Evolutionary conservation across 2,329 filamentous ascomycete genomes (phyloP), one percentile per base, ranked within the genome.

Genomic region (Fusarium keratoplasticum): DNA sequence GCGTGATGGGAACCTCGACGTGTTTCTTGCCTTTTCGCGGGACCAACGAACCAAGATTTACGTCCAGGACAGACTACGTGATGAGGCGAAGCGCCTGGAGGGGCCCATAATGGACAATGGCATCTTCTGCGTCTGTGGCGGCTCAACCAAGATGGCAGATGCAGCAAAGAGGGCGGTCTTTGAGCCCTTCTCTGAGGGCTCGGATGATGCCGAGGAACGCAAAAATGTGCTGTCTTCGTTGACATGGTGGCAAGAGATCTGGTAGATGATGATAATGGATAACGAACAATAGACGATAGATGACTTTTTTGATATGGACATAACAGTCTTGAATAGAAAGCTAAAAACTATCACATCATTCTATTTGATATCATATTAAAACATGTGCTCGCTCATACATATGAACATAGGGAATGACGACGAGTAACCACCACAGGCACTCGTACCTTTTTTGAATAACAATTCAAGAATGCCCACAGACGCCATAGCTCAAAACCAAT

Each of bases 191-290:
- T 82, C 86, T 3, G 77, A 82, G 10, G 82, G 80, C 1, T 81
- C 79, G 2, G 67, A 77, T 4, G 77, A 83, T 13, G 77, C 82
- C n/a, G 83, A 83, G 31, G 76, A 80, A 63, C 85, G 86, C 2
- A 84, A 86, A 75, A 77, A 72, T 62, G 73, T 80, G 35, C 80
- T 85, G 58, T 78, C 79, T 2, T 77, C 75, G 8, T 72, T 85
- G 52, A 84, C 81, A 9, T 87, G 86, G 80, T 90, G 89, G 87
- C 88, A 91, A 80, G 89, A 91, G 79, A 89, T 89, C 29, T 91
- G 89, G 89, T 91, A 79, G 62, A 62, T 6, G 35, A 13, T 18
- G 2, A 10, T 27, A n/a, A 22, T 35, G 16, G 29, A 13, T 8
- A 42, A 36, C 14, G 52, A 47, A 55, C 52, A 25, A 60, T 50